Evolutionary conservation across 176 grass and related monocot species (phyloP).

Genomic region (Ananas comosus): DNA sequence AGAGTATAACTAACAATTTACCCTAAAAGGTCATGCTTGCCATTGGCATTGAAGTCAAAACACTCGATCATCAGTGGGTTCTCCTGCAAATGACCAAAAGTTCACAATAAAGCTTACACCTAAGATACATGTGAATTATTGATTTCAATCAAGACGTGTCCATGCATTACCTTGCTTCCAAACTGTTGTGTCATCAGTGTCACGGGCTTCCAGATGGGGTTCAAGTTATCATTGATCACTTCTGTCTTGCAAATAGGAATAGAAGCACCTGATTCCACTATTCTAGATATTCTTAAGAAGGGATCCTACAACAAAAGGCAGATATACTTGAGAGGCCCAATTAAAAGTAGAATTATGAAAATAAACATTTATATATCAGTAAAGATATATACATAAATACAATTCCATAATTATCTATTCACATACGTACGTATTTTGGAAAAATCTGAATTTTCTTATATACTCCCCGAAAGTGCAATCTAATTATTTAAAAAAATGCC

Average conservation of each 20-base stretch:
- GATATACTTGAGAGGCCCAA: not conserved
- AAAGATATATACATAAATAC: not conserved
- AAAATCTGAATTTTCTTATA: too few relatives aligned
- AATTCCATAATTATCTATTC: not conserved
- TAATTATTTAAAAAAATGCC: too few relatives aligned
- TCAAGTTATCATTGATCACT: conserved; percentile 60
- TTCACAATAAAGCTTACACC: conserved; percentile 7
- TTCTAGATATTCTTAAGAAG: conserved; percentile 76
- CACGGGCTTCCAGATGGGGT: conserved; percentile 78
- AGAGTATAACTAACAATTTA: conserved; percentile 22
- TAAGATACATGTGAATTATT: not conserved
- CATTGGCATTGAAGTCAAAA: conserved; percentile 87
- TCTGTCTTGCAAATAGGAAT: conserved; percentile 94
- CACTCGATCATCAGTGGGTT: conserved; percentile 93
- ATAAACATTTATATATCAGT: not conserved
- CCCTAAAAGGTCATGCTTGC: conserved; percentile 75
- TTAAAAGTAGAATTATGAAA: not conserved
- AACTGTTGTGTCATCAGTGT: conserved; percentile 78
- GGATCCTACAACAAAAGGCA: conserved; percentile 48
- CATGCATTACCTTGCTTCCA: conserved; percentile 64
- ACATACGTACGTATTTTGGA: too few relatives aligned
- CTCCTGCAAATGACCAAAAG: conserved; percentile 58
- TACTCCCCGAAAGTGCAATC: too few relatives aligned
- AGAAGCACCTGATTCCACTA: conserved; percentile 46
- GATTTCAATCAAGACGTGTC: not conserved